Conservation (phyloP, 352 stramenopile genomes). For the Phytophthora niederhauseri region DNA sequence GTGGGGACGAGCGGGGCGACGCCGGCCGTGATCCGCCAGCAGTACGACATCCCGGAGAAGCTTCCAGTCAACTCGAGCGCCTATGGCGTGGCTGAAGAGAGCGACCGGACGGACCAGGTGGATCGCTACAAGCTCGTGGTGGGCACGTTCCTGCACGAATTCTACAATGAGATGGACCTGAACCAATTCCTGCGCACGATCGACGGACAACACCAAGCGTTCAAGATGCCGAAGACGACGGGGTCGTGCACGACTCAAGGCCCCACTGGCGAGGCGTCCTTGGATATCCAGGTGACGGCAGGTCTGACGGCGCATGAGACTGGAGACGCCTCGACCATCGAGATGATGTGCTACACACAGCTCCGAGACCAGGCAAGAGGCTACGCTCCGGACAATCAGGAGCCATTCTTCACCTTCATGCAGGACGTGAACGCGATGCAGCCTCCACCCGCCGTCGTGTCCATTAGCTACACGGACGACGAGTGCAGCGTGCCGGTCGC, state of each 20-base stretch:
- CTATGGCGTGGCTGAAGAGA: conserved; percentile 11
- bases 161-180: conserved; percentile 68
- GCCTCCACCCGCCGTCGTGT: conserved; percentile 63
- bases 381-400: conserved; percentile 75
- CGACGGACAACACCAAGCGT: conserved; percentile 11
- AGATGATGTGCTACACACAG: conserved; percentile 70
- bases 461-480: conserved; percentile 86
- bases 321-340: conserved; percentile 36
- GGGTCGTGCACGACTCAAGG: conserved; percentile 43
- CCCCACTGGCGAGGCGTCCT: conserved; percentile 68
- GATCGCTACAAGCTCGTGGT: conserved; percentile 61
- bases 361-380: conserved; percentile 49
- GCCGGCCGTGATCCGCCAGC: conserved; percentile 49
- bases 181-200: conserved; percentile 42
- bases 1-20: conserved; percentile 37
- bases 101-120: conserved; percentile 22
- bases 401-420: conserved; percentile 79
- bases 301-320: conserved; percentile 49
- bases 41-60: conserved; percentile 62
- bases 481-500: conserved; percentile 64
- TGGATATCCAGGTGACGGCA: conserved; percentile 69
- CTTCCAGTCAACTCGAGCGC: conserved; percentile 10
- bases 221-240: conserved; percentile 33
- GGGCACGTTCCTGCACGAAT: conserved; percentile 73
- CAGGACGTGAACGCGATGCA: conserved; percentile 76